phyloP scores from a whole-genome alignment of 352 stramenopile genomes.

The Phytophthora citrophthora region DNA sequence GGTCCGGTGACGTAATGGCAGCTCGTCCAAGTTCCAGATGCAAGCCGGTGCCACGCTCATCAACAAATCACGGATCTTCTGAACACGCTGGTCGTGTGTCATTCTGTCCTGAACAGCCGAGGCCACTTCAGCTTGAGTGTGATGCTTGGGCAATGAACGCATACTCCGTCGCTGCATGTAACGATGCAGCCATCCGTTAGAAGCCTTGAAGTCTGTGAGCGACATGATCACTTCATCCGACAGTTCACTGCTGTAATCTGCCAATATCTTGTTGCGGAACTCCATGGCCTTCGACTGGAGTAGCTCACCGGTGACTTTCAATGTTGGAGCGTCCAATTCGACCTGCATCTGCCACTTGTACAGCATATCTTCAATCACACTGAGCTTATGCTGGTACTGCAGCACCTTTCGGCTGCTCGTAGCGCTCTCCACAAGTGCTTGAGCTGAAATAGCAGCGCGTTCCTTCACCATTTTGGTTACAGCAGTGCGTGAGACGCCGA shows the following conservation, averaged over 20 bases:
- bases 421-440: conserved; percentile 65
- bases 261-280: conserved; percentile 83
- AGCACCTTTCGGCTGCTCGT: conserved; percentile 81
- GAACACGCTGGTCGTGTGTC: conserved; percentile 50
- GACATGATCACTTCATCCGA: conserved; percentile 78
- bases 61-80: conserved; percentile 59
- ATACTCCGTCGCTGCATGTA: conserved; percentile 82
- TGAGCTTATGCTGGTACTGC: conserved; percentile 86
- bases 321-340: conserved; percentile 62
- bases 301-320: conserved; percentile 81
- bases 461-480: conserved; percentile 92
- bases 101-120: conserved; percentile 11
- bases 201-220: conserved; percentile 86
- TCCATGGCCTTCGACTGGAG: conserved; percentile 83
- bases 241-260: conserved; percentile 69
- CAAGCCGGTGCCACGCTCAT: conserved; percentile 54
- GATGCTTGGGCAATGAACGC: conserved; percentile 61
- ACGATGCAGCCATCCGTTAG: conserved; percentile 82
- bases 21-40: conserved; percentile 80
- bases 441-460: conserved; percentile 69
- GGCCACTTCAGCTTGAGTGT: conserved; percentile 21
- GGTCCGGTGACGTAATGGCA: conserved; percentile 54
- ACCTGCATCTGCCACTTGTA: conserved; percentile 88
- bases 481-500: conserved; percentile 78
- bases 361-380: conserved; percentile 87